Percentiles rank a stretch among this genome's conserved stretches.
These are phyloP conservation scores for Debaryomyces castellii DNA, from an alignment of 805 yeast genomes.

Conservation along the genomic window DNA sequence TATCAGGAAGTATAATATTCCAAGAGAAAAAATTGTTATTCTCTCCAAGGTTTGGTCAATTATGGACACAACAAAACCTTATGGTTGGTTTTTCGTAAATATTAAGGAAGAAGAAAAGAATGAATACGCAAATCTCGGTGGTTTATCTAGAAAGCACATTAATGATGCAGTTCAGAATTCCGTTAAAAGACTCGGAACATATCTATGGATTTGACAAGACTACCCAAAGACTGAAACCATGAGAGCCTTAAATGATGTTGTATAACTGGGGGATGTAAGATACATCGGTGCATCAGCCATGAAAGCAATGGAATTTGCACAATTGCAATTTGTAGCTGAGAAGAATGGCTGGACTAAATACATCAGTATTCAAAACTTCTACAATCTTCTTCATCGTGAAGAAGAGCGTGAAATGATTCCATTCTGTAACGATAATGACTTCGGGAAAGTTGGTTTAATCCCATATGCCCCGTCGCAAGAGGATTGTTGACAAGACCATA, in stretches of 20 bases:
- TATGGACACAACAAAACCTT: constrained; percentile 7
- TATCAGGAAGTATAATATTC: constrained; percentile 19
- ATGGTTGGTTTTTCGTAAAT: not conserved
- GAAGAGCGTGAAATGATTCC: constrained; percentile 64
- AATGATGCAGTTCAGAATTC: constrained; percentile 43
- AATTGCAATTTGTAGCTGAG: constrained; percentile 57
- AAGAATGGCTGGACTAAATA: constrained; percentile 57
- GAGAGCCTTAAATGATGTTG: constrained; percentile 54
- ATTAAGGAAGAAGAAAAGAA: constrained; percentile 2
- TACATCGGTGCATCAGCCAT: constrained; percentile 65
- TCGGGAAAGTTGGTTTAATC: constrained; percentile 49
- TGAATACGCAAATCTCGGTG: constrained; percentile 31
- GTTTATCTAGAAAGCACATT: constrained; percentile 44
- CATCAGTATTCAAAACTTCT: constrained; percentile 57
- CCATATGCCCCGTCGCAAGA: constrained; percentile 64
- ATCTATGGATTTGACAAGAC: constrained; percentile 54
- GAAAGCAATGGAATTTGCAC: constrained; percentile 54
- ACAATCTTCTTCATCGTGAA: constrained; percentile 59
- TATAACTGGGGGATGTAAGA: constrained; percentile 44
- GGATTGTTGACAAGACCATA: constrained; percentile 55
- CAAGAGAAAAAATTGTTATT: constrained; percentile 20
- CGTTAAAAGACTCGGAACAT: constrained; percentile 51
- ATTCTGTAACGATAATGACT: constrained; percentile 44
- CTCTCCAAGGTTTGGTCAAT: constrained; percentile 16
- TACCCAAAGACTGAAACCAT: constrained; percentile 54